Evolutionary conservation across 805 yeast species (phyloP), one percentile per base, ranked within the genome.

Genomic region (Pichia cephalocereana): DNA sequence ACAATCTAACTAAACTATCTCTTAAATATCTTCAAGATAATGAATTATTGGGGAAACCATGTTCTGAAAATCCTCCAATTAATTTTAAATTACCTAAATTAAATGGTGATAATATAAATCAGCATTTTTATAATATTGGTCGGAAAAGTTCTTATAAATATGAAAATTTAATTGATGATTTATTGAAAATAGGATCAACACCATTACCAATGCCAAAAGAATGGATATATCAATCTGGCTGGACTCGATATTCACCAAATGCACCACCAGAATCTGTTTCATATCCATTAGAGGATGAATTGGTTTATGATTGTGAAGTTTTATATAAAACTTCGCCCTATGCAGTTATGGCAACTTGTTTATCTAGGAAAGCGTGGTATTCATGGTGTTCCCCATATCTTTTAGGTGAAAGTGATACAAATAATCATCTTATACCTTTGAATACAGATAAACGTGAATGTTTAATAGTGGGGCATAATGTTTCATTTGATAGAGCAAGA

Each of bases 371-470:
- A 10, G 95, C 96, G 0, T 89, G 97, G 96, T 93, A 90, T 60
- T 80, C 82, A 0, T 93, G 99, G 99, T 81, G 88, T 9, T 88
- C 96, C 0, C 99, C 99, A 0, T 81, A 75, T 61, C 63, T 93
- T 19, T 72, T 84, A 1, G 76, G 75, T 3, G 80, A 77, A 44
- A 66, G 79, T 3, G 67, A 70, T 7, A 56, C 63, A 3, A 75
- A 82, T 31, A 57, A 59, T 15, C 95, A 88, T 56, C 65, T 95
- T 46, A 79, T 95, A 0, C 96, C 98, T 0, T 30, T 43, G 11
- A 70, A 80, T 0, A 62, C 64, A 12, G 60, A 61, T 3, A 18
- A 40, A 8, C 57, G 56, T 2, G 71, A 75, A 8, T 82, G 80
- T 53, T 68, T 93, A 8, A 71, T 93, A 2, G 74, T 95, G 4